Evolutionary conservation across 768 basidiomycete species (phyloP).

Genomic region (Lentinula sp.): DNA sequence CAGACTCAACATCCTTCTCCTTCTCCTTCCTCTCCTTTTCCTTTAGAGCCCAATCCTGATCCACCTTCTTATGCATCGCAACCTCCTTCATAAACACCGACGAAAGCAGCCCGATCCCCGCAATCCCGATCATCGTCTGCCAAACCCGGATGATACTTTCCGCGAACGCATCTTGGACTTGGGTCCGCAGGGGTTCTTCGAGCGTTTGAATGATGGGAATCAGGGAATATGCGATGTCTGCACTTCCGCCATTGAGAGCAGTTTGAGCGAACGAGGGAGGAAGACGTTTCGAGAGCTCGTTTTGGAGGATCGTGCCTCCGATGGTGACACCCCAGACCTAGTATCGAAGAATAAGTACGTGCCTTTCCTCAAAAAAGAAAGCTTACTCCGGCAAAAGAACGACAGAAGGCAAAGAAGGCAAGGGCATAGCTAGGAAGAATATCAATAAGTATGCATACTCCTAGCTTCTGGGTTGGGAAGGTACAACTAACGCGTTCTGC

Average conservation of each 20-base stretch:
- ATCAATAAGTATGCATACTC: not conserved
- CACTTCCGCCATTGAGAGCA: slow-evolving; percentile 24
- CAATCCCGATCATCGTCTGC: slow-evolving; percentile 30
- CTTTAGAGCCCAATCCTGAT: slow-evolving; percentile 19
- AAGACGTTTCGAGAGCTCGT: slow-evolving; percentile 34
- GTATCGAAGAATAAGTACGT: not conserved
- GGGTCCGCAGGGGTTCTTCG: slow-evolving; percentile 18
- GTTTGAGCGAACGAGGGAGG: slow-evolving; percentile 27
- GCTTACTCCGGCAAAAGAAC: slow-evolving; percentile 27
- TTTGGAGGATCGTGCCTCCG: slow-evolving; percentile 44
- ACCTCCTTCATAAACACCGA: slow-evolving; percentile 23
- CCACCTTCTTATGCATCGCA: slow-evolving; percentile 18
- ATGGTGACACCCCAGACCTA: slow-evolving; percentile 49
- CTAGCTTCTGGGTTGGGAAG: too few species aligned
- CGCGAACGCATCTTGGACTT: slow-evolving; percentile 35
- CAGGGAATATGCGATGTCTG: slow-evolving; percentile 36
- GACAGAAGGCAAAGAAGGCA: slow-evolving; percentile 32
- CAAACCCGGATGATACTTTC: slow-evolving; percentile 28
- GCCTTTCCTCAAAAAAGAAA: not conserved
- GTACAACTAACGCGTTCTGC: slow-evolving; percentile 23
- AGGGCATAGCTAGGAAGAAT: slow-evolving; percentile 24
- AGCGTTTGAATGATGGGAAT: slow-evolving; percentile 36
- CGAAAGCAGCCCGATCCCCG: slow-evolving; percentile 22
- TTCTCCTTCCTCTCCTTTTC: slow-evolving; percentile 4
- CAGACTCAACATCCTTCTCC: not conserved